A percentile compares a stretch with the other conserved stretches of the same genome.
Conservation (phyloP, 2,329 filamentous ascomycete genomes). For the Colletotrichum neosansevieriae region DNA sequence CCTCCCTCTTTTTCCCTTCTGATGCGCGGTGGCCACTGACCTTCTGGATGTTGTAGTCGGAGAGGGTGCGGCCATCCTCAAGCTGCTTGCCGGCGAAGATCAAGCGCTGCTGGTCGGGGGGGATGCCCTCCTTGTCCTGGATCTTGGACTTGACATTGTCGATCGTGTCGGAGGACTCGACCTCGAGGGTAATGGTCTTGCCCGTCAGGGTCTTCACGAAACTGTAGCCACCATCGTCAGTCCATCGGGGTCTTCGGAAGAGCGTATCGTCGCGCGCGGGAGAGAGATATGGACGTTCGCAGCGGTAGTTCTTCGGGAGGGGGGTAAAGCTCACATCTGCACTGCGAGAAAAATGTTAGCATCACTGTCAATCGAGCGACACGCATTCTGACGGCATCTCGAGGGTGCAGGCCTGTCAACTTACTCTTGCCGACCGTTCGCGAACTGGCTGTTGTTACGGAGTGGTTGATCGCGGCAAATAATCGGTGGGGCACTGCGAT, state of each 20-base stretch:
- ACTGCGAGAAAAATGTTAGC: conserved; percentile 64
- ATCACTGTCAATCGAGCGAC: conserved; percentile 23
- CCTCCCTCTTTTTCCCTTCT: neutral
- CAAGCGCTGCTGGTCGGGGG: conserved; percentile 97
- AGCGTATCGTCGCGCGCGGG: conserved; percentile 32
- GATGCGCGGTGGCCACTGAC: conserved; percentile 60
- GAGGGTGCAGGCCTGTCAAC: conserved; percentile 48
- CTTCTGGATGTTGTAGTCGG: conserved; percentile 99
- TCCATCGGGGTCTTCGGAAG: conserved; percentile 40
- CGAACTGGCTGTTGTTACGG: conserved; percentile 52
- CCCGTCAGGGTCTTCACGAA: conserved; percentile 99
- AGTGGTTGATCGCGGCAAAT: conserved; percentile 37
- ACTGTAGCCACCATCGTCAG: conserved; percentile 63
- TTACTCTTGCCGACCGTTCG: conserved; percentile 70
- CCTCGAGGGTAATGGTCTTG: conserved; percentile 99
- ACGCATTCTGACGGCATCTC: neutral
- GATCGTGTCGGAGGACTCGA: conserved; percentile 98
- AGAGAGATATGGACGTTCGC: conserved; percentile 23
- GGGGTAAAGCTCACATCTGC: conserved; percentile 81
- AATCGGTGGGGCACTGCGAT: conserved; percentile 32
- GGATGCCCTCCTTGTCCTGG: conserved; percentile 99
- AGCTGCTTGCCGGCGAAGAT: conserved; percentile 99
- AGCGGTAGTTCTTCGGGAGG: conserved; percentile 18
- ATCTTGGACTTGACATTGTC: conserved; percentile 99
- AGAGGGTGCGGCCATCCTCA: conserved; percentile 96